Conservation (phyloP, 176 grass and related monocot species). For the Juncus effusus region DNA sequence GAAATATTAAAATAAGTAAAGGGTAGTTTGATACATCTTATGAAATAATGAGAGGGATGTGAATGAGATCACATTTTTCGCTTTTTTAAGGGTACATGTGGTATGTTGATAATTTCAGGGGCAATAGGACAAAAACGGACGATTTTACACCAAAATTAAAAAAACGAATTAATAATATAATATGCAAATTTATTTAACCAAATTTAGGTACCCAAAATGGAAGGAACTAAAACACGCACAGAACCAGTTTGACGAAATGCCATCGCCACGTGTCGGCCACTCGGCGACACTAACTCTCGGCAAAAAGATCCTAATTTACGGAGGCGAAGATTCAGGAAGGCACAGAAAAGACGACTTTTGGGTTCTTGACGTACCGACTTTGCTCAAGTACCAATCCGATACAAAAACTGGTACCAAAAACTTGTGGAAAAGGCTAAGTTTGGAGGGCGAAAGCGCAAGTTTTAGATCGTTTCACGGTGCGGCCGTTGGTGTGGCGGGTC, state of each 20-base stretch:
- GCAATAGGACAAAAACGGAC: no score
- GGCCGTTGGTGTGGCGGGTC: constrained; percentile 66
- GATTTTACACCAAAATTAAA: no score
- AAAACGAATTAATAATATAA: not conserved
- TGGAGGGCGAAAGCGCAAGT: constrained; percentile 60
- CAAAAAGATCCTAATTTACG: constrained; percentile 84
- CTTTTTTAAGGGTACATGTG: no score
- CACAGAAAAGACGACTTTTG: constrained; percentile 87
- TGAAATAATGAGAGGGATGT: no score
- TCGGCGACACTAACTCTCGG: constrained; percentile 67
- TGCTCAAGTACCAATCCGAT: constrained; percentile 46
- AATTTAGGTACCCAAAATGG: constrained; percentile 53
- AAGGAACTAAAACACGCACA: constrained; percentile 65
- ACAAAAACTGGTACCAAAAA: constrained; percentile 49
- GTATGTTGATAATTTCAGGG: no score
- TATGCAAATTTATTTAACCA: not conserved
- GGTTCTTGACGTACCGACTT: constrained; percentile 61
- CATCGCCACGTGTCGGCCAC: constrained; percentile 76
- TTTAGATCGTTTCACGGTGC: constrained; percentile 87
- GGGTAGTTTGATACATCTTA: no score
- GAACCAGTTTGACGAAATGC: constrained; percentile 59
- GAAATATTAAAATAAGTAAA: no score
- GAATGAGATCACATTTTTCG: no score
- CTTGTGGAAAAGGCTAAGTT: constrained; percentile 59
- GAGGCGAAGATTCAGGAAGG: constrained; percentile 81